Evolutionary conservation across 2,329 filamentous ascomycete genomes (phyloP).

Genomic region (Colletotrichum godetiae): DNA sequence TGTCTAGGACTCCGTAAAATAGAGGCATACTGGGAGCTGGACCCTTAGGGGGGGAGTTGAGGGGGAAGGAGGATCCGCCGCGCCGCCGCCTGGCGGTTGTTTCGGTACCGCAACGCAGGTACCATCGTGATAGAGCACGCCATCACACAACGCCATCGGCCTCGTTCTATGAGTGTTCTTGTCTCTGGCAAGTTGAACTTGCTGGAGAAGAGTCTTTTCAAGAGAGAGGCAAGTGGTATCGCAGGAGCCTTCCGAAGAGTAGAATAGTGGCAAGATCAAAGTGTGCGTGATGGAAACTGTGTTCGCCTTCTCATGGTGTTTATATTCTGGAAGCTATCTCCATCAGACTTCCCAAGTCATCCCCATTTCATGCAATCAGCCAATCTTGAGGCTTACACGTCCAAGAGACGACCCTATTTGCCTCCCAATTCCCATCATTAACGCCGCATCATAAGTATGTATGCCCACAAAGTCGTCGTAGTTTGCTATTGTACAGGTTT

Average conservation of each 20-base stretch:
- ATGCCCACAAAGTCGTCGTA: slow-evolving; percentile 6
- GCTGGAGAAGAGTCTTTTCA: neutral
- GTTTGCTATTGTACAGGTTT: slow-evolving; percentile 33
- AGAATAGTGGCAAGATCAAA: neutral
- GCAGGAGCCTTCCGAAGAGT: neutral
- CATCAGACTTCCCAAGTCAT: neutral
- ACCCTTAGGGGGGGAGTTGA: too few relatives aligned
- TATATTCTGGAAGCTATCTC: neutral
- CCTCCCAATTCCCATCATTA: neutral
- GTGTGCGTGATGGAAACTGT: neutral
- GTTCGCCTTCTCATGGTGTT: neutral
- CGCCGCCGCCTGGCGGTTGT: slow-evolving; percentile 12
- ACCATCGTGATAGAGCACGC: slow-evolving; percentile 11
- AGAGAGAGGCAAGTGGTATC: neutral
- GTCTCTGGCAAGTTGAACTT: neutral
- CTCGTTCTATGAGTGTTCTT: neutral
- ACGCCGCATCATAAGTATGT: slow-evolving; percentile 27
- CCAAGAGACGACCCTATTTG: neutral
- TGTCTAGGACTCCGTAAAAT: neutral
- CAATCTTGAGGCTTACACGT: neutral
- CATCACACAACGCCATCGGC: neutral
- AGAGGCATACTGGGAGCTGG: neutral
- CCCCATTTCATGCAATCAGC: neutral
- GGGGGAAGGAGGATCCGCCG: neutral
- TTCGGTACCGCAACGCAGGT: slow-evolving; percentile 17